Evolutionary conservation across 2,329 filamentous ascomycete species (phyloP).

Genomic region (Colletotrichum liriopes): DNA sequence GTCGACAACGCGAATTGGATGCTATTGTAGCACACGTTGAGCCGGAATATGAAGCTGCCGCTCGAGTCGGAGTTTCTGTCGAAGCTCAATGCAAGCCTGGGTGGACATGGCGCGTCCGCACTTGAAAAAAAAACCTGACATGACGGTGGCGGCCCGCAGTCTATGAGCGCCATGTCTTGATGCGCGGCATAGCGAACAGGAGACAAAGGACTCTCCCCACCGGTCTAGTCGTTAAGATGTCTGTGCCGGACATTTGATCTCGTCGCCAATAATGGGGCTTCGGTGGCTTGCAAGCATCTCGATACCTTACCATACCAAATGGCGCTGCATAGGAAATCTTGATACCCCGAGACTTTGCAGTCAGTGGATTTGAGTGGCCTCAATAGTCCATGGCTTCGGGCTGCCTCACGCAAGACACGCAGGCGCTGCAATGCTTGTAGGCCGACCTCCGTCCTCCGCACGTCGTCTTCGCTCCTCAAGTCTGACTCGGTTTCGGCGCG

Average conservation of each 20-base stretch:
- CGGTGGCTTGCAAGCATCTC: slow-evolving; percentile 29
- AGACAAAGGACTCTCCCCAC: slow-evolving; percentile 32
- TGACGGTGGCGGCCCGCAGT: slow-evolving; percentile 28
- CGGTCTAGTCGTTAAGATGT: slow-evolving; percentile 15
- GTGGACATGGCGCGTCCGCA: slow-evolving; percentile 4
- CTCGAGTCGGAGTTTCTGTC: slow-evolving; percentile 16
- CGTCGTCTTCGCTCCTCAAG: slow-evolving; percentile 23
- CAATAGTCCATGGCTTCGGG: slow-evolving; percentile 26
- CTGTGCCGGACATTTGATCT: slow-evolving; percentile 30
- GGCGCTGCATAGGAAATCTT: background rate
- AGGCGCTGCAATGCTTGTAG: slow-evolving; percentile 25
- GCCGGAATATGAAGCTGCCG: slow-evolving; percentile 27
- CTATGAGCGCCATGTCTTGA: slow-evolving; percentile 41
- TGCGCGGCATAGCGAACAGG: slow-evolving; percentile 30
- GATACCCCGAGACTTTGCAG: slow-evolving; percentile 14
- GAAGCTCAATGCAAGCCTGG: slow-evolving; percentile 21
- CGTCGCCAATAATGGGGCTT: background rate
- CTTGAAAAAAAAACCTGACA: slow-evolving; percentile 14
- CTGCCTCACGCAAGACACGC: slow-evolving; percentile 33
- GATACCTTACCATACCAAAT: background rate
- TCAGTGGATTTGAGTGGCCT: slow-evolving; percentile 17
- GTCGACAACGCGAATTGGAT: slow-evolving; percentile 31
- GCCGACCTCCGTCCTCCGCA: slow-evolving; percentile 26
- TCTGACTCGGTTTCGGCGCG: slow-evolving; percentile 41
- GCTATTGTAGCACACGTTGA: slow-evolving; percentile 25